A percentile compares a stretch with the other conserved stretches of the same genome.
phyloP scores from a whole-genome alignment of 1,139 yeast genomes.

The Blastobotrys niveus region DNA sequence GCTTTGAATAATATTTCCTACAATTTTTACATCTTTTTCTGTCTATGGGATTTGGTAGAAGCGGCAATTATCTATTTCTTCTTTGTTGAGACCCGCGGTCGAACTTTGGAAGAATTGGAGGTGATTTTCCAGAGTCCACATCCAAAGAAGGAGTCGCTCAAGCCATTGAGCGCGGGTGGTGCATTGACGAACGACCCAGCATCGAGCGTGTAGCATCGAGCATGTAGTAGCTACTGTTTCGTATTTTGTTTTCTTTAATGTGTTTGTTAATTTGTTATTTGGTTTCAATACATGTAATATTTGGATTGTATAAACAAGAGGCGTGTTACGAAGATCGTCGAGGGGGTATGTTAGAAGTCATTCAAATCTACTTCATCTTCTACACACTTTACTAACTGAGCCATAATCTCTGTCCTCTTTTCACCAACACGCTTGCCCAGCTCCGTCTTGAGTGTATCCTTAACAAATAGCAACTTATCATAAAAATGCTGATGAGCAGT shows the following conservation, averaged over 20 bases:
- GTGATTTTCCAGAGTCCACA: conserved; percentile 48
- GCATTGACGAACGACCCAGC: too few species aligned
- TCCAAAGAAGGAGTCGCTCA: conserved; percentile 35
- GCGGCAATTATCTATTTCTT: conserved; percentile 35
- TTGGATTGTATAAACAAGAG: too few species aligned
- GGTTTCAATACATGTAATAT: too few species aligned
- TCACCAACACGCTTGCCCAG: conserved; percentile 28
- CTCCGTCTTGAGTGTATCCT: conserved; percentile 31
- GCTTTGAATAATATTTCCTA: conserved; percentile 53
- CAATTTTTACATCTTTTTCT: conserved; percentile 51
- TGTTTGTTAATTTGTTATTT: too few species aligned
- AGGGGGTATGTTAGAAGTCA: conserved; percentile 10
- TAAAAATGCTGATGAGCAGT: conserved; percentile 30
- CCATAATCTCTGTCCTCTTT: conserved; percentile 29
- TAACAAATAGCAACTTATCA: conserved; percentile 31
- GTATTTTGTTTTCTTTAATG: too few species aligned
- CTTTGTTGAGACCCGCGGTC: conserved; percentile 58
- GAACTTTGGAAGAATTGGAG: conserved; percentile 57
- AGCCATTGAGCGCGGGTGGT: conserved; percentile 9
- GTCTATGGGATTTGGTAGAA: conserved; percentile 22
- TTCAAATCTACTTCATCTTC: conserved; percentile 17
- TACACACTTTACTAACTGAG: conserved; percentile 21
- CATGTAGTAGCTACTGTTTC: too few species aligned
- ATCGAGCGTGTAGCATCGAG: too few species aligned
- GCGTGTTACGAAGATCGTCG: too few species aligned